phyloP scores from a whole-genome alignment of 805 yeast species.

The Wickerhamomyces alni region DNA sequence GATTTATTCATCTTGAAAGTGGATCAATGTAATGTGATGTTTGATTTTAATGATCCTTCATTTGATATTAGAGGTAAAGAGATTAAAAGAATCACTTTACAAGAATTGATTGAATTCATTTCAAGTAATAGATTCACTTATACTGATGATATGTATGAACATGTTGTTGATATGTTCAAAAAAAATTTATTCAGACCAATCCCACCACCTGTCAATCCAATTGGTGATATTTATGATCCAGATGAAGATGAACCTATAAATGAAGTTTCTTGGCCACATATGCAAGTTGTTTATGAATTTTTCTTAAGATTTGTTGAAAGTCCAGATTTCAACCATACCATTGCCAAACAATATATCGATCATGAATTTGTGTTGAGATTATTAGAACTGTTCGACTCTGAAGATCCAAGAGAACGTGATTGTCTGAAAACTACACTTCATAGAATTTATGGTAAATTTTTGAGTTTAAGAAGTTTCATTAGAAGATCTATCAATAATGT shows the following conservation, averaged over 20 bases:
- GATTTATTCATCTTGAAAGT: constrained; percentile 80
- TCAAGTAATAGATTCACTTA: constrained; percentile 76
- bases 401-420: constrained; percentile 95
- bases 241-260: constrained; percentile 98
- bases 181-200: constrained; percentile 89
- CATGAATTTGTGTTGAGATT: constrained; percentile 78
- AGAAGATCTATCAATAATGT: constrained; percentile 89
- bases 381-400: constrained; percentile 89
- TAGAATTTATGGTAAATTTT: constrained; percentile 91
- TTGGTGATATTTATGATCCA: constrained; percentile 94
- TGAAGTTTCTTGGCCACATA: constrained; percentile 98
- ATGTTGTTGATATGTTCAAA: constrained; percentile 85
- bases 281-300: constrained; percentile 94
- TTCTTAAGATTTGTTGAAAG: constrained; percentile 89
- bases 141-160: constrained; percentile 86
- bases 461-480: constrained; percentile 83
- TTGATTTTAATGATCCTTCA: constrained; percentile 91
- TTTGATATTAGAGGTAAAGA: constrained; percentile 91
- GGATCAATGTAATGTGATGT: constrained; percentile 91
- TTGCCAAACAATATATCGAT: constrained; percentile 91
- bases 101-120: constrained; percentile 85
- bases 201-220: constrained; percentile 97
- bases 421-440: constrained; percentile 92
- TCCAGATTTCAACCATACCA: constrained; percentile 88
- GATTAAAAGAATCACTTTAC: constrained; percentile 77